These are phyloP conservation scores for Podila epicladia DNA, from an alignment of 192 early-diverging fungal species.

Conservation along the genomic window DNA sequence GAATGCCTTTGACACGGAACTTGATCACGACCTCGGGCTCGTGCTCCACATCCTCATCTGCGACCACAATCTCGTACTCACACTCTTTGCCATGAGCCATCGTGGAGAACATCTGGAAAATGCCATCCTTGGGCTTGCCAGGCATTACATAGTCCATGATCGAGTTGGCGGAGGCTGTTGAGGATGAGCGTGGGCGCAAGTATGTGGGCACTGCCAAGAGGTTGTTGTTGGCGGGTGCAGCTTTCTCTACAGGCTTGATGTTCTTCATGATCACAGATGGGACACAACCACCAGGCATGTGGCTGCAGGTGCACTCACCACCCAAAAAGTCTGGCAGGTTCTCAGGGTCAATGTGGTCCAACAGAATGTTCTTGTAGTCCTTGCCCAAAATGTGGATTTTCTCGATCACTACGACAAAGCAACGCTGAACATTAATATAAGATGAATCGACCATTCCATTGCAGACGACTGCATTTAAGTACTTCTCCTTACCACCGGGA, in stretches of 20 bases:
- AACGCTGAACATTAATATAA: neutral
- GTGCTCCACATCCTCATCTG: slow-evolving; percentile 40
- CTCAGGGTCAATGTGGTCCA: slow-evolving; percentile 71
- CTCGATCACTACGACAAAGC: slow-evolving; percentile 46
- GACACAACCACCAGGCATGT: slow-evolving; percentile 71
- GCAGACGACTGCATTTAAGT: neutral
- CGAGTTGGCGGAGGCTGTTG: slow-evolving; percentile 39
- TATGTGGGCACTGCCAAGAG: slow-evolving; percentile 40
- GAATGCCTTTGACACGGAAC: slow-evolving; percentile 42
- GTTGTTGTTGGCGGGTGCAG: slow-evolving; percentile 6
- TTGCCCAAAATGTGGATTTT: slow-evolving; percentile 74
- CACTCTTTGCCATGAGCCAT: slow-evolving; percentile 38
- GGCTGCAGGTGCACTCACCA: slow-evolving; percentile 75
- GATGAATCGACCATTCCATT: no score
- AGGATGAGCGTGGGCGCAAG: slow-evolving; percentile 42
- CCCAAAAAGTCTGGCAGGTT: slow-evolving; percentile 79
- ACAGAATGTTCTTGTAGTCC: slow-evolving; percentile 64
- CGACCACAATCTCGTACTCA: slow-evolving; percentile 48
- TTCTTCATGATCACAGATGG: slow-evolving; percentile 52
- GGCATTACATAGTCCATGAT: slow-evolving; percentile 50
- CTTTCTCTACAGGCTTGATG: slow-evolving; percentile 40
- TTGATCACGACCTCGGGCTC: slow-evolving; percentile 47
- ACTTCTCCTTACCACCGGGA: slow-evolving; percentile 68
- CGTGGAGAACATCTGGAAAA: slow-evolving; percentile 45
- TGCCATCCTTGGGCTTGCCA: slow-evolving; percentile 41